Evolutionary conservation across 73 alveolate genomes (phyloP).

Genomic region (Paramecium bursaria): DNA sequence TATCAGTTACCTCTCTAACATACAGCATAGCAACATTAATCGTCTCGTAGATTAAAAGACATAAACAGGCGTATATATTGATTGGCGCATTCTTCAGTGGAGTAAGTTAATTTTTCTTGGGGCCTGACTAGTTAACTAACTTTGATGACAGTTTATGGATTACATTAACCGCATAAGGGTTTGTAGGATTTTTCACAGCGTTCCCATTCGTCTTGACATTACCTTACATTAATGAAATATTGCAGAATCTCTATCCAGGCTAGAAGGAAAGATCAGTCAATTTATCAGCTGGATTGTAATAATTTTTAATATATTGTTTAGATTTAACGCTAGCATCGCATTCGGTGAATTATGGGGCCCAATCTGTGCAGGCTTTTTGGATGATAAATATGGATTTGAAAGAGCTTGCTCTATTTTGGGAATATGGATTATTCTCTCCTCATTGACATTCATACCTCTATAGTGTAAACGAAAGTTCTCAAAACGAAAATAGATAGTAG

Average conservation of each 20-base stretch:
- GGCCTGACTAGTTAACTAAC: neutral
- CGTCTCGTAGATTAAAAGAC: neutral
- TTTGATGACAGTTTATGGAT: too few relatives aligned
- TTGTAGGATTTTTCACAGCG: neutral
- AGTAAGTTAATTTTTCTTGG: neutral
- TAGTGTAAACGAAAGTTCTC: too few relatives aligned
- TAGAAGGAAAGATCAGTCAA: neutral
- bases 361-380: slow-evolving; percentile 1
- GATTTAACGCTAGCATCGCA: slow-evolving; percentile 6
- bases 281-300: neutral
- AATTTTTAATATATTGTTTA: too few relatives aligned
- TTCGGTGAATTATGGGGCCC: slow-evolving; percentile 41
- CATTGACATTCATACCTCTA: slow-evolving; percentile 1
- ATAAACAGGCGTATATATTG: neutral
- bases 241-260: neutral
- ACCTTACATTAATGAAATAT: neutral
- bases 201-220: neutral
- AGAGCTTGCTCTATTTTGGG: slow-evolving; percentile 24
- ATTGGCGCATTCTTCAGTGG: neutral
- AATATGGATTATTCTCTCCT: neutral
- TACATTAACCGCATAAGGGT: neutral
- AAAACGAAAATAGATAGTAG: too few relatives aligned
- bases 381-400: neutral
- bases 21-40: neutral
- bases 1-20: neutral